A percentile compares a stretch with the other conserved stretches of the same genome.
phyloP scores from a whole-genome alignment of 257 asterid species.

The Oldenlandia corymbosa region DNA sequence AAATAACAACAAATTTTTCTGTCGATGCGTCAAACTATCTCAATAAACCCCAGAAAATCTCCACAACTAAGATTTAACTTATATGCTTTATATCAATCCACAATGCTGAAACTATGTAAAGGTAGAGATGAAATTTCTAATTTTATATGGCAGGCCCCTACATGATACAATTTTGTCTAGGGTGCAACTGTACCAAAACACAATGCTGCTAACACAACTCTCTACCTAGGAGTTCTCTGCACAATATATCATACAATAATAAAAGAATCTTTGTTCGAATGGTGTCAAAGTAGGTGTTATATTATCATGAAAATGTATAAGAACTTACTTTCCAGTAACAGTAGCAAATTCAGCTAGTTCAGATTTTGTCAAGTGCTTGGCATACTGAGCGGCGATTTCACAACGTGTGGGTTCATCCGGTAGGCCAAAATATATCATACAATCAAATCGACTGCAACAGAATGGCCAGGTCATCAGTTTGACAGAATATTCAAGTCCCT shows the following conservation, averaged over 20 bases:
- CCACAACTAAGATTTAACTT: too few species aligned
- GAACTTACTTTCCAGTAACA: slow-evolving; percentile 63
- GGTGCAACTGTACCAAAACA: too few species aligned
- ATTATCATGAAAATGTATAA: neutral
- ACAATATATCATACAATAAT: too few species aligned
- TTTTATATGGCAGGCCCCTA: too few species aligned
- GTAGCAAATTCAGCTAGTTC: slow-evolving; percentile 67
- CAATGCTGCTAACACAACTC: too few species aligned
- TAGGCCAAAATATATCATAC: slow-evolving; percentile 62
- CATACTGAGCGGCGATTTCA: slow-evolving; percentile 79
- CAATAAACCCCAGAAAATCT: neutral
- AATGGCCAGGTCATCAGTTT: slow-evolving; percentile 18
- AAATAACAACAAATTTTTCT: neutral
- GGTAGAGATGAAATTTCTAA: too few species aligned
- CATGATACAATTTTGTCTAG: too few species aligned
- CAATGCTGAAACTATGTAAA: too few species aligned
- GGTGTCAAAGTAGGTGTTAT: neutral
- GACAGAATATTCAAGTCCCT: neutral
- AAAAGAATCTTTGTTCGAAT: neutral
- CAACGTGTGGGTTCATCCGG: slow-evolving; percentile 87
- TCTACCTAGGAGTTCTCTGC: too few species aligned
- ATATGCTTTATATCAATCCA: too few species aligned
- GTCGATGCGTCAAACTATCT: neutral
- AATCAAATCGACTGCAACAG: slow-evolving; percentile 84
- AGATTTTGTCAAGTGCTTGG: slow-evolving; percentile 71